Evolutionary conservation across 352 stramenopile genomes (phyloP).

Genomic region (Discostella stelligera): DNA sequence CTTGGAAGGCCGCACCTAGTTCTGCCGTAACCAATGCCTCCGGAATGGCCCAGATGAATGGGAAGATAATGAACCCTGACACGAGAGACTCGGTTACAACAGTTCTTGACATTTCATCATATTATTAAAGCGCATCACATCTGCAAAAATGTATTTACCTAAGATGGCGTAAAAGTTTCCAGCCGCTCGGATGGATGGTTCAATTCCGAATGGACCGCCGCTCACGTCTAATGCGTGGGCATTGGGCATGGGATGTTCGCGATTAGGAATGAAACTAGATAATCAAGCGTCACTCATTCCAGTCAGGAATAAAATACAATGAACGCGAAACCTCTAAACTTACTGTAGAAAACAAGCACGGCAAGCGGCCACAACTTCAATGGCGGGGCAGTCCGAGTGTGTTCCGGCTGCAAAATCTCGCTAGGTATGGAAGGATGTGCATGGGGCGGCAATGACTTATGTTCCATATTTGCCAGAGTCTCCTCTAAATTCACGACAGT

Average conservation of each 20-base stretch:
- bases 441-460: slow-evolving; percentile 15
- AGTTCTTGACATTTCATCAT: background rate
- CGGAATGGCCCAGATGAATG: slow-evolving; percentile 88
- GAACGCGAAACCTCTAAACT: slow-evolving; percentile 25
- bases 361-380: slow-evolving; percentile 46
- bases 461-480: slow-evolving; percentile 16
- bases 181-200: slow-evolving; percentile 88
- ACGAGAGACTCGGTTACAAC: background rate
- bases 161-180: slow-evolving; percentile 88
- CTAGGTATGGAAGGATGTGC: slow-evolving; percentile 19
- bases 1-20: slow-evolving; percentile 87
- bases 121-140: background rate
- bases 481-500: slow-evolving; percentile 7
- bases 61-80: slow-evolving; percentile 84
- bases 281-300: slow-evolving; percentile 84
- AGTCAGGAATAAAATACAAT: slow-evolving; percentile 88
- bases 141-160: slow-evolving; percentile 15
- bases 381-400: slow-evolving; percentile 9
- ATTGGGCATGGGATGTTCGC: slow-evolving; percentile 23
- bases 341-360: slow-evolving; percentile 71
- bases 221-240: slow-evolving; percentile 8
- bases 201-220: slow-evolving; percentile 90
- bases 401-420: slow-evolving; percentile 43
- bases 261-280: slow-evolving; percentile 84
- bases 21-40: slow-evolving; percentile 91